Conservation (phyloP, 129 eudicot species). For the Saussurea involucrata region DNA sequence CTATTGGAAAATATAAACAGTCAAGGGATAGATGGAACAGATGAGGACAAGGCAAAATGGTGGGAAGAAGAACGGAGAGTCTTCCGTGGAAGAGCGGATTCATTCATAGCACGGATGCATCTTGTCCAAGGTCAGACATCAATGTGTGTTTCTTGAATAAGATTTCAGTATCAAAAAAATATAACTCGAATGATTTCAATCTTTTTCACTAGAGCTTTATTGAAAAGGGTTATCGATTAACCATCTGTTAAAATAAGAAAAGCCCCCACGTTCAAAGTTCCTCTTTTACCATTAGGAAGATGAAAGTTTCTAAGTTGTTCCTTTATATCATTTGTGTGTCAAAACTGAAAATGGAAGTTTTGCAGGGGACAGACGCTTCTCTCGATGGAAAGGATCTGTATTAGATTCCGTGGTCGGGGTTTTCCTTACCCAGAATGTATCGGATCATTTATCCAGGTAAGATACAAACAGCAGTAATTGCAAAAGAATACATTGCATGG, state of each 20-base stretch:
- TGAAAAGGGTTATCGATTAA: background rate
- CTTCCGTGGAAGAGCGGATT: constrained; percentile 78
- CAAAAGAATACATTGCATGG: constrained; percentile 3
- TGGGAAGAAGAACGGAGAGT: constrained; percentile 95
- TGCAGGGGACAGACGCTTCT: constrained; percentile 97
- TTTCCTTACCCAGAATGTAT: constrained; percentile 95
- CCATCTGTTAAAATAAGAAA: background rate
- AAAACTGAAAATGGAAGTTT: constrained; percentile 10
- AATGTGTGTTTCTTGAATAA: background rate
- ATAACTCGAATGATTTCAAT: background rate
- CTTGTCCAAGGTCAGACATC: constrained; percentile 85
- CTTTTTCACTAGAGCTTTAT: background rate
- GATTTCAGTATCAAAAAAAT: background rate
- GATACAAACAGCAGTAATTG: constrained; percentile 5
- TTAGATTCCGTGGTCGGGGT: constrained; percentile 96
- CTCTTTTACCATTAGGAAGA: background rate
- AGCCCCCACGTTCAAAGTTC: background rate
- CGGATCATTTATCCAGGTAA: constrained; percentile 96
- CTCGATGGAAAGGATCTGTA: constrained; percentile 97
- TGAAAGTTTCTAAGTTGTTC: background rate
- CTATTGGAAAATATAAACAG: constrained; percentile 81
- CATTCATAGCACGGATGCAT: constrained; percentile 97
- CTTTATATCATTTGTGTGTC: background rate
- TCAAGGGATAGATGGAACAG: constrained; percentile 86
- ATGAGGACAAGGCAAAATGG: constrained; percentile 86